These are phyloP conservation scores for Monilinia laxa DNA, from an alignment of 2,329 filamentous ascomycete genomes.

Conservation along the genomic window DNA sequence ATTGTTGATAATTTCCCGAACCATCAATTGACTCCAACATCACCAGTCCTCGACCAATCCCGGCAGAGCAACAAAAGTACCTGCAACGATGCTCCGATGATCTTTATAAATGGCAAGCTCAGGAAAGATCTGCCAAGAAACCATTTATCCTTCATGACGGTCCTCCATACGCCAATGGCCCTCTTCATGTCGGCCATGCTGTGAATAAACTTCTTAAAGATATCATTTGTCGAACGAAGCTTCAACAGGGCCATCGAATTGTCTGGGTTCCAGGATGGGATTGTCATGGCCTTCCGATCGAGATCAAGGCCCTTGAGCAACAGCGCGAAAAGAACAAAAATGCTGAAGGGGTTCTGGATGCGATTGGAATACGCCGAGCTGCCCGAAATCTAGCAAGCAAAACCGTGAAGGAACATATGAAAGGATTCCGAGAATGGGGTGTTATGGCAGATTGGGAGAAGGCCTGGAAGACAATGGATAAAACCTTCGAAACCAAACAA, in stretches of 20 bases:
- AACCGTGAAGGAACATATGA: constrained; percentile 72
- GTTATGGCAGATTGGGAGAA: constrained; percentile 80
- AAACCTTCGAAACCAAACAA: constrained; percentile 71
- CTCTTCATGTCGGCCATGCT: constrained; percentile 87
- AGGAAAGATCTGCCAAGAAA: constrained; percentile 39
- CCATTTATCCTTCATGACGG: constrained; percentile 90
- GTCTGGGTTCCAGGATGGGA: constrained; percentile 94
- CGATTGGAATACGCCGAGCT: constrained; percentile 60
- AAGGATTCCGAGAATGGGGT: constrained; percentile 68
- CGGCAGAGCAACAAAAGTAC: constrained; percentile 53
- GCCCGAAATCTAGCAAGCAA: constrained; percentile 65
- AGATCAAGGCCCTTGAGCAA: constrained; percentile 77
- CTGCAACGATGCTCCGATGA: constrained; percentile 80
- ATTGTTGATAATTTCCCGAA: constrained; percentile 22
- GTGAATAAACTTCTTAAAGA: constrained; percentile 98
- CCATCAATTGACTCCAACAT: constrained; percentile 22
- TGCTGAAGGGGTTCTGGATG: constrained; percentile 44
- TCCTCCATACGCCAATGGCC: constrained; percentile 93
- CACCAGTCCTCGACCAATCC: constrained; percentile 42
- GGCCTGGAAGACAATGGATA: constrained; percentile 78
- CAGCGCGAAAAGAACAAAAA: constrained; percentile 31
- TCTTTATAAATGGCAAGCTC: constrained; percentile 81
- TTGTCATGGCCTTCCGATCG: constrained; percentile 94
- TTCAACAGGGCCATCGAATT: constrained; percentile 72
- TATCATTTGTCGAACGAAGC: constrained; percentile 78